Evolutionary conservation across 2,329 filamentous ascomycete species (phyloP).

Genomic region (Colletotrichum theobromicola): DNA sequence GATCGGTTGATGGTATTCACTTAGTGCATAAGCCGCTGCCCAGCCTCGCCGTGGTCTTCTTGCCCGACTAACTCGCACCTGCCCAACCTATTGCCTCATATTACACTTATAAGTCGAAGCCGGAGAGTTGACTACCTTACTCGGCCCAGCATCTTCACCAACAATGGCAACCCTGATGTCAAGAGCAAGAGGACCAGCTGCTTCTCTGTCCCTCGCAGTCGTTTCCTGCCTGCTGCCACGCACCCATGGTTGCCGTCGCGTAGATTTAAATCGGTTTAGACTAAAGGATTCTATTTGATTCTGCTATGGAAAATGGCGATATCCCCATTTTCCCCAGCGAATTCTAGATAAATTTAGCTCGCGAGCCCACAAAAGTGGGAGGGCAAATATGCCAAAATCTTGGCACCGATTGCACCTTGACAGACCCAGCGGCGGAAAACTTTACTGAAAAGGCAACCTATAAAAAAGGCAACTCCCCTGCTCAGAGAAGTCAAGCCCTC

Average conservation of each 20-base stretch:
- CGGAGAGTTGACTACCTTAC: no score
- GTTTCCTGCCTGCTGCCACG: not conserved
- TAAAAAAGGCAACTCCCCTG: not conserved
- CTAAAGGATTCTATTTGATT: not conserved
- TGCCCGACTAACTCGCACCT: no score
- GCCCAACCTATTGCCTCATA: no score
- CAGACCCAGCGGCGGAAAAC: not conserved
- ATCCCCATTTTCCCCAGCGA: not conserved
- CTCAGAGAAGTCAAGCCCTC: not conserved
- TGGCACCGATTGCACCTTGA: not conserved
- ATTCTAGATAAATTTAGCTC: not conserved
- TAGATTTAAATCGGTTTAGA: not conserved
- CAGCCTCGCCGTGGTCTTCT: no score
- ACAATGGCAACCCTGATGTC: not conserved
- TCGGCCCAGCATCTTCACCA: not conserved
- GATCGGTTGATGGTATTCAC: no score
- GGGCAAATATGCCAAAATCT: not conserved
- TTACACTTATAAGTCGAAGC: no score
- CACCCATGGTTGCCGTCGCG: not conserved
- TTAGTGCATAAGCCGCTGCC: no score
- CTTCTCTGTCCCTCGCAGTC: not conserved
- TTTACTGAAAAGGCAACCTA: not conserved
- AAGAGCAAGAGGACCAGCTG: not conserved
- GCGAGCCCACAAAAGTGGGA: accelerated
- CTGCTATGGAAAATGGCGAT: not conserved